phyloP scores from a whole-genome alignment of 148 eudicot species.

The Diospyros kaki region DNA sequence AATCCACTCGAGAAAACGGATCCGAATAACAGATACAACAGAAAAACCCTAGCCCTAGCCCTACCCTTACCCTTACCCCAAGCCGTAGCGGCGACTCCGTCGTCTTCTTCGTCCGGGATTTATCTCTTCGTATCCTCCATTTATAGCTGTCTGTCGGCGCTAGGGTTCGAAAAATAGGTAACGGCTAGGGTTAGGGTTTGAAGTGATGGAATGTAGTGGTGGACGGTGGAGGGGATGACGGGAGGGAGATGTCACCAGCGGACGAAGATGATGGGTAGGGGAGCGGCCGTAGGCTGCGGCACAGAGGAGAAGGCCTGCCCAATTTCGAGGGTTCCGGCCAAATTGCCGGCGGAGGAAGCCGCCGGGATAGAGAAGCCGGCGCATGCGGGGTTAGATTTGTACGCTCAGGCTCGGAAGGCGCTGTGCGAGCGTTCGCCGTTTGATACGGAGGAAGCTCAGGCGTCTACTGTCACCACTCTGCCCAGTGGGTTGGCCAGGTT shows the following conservation, averaged over 20 bases:
- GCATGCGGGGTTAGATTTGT: slow-evolving; percentile 41
- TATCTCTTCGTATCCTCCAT: not conserved
- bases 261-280: slow-evolving; percentile 60
- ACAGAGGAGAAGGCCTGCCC: slow-evolving; percentile 50
- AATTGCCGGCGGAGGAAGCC: slow-evolving; percentile 25
- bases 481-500: slow-evolving; percentile 62
- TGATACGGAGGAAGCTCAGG: slow-evolving; percentile 56
- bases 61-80: slow-evolving; percentile 3
- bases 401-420: slow-evolving; percentile 68
- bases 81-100: not conserved
- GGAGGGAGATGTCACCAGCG: slow-evolving; percentile 61
- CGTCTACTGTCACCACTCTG: slow-evolving; percentile 34
- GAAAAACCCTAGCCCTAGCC: slow-evolving; percentile 89
- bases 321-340: slow-evolving; percentile 23
- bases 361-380: not conserved
- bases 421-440: slow-evolving; percentile 73
- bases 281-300: slow-evolving; percentile 58
- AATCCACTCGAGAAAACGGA: slow-evolving; percentile 27
- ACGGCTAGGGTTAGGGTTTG: slow-evolving; percentile 45
- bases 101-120: not conserved
- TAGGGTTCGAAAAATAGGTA: slow-evolving; percentile 10
- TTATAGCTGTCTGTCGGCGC: not conserved
- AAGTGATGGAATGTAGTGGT: slow-evolving; percentile 41
- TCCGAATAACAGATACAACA: slow-evolving; percentile 25
- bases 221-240: slow-evolving; percentile 43